Conservation (phyloP, 2,329 filamentous ascomycete genomes). For the Calonectria hongkongensis region DNA sequence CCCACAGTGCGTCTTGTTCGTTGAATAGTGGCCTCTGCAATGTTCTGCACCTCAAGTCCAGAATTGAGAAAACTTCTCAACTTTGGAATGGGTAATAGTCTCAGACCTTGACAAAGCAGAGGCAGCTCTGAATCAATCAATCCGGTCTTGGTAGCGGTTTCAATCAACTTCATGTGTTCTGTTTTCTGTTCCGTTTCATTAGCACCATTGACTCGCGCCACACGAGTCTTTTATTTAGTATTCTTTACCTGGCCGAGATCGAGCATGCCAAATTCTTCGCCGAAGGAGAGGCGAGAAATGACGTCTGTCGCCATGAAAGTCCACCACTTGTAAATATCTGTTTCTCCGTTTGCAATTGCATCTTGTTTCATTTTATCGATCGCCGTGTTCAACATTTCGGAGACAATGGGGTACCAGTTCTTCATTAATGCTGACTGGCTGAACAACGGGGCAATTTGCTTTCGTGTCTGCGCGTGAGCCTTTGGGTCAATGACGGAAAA, state of each 20-base stretch:
- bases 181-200: neutral
- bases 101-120: neutral
- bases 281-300: constrained; percentile 9
- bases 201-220: neutral
- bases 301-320: constrained; percentile 13
- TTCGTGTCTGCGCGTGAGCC: neutral
- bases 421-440: constrained; percentile 7
- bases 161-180: neutral
- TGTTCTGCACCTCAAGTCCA: neutral
- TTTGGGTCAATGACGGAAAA: constrained; percentile 18
- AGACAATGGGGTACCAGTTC: neutral
- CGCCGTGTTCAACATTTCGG: neutral
- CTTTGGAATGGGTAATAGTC: neutral
- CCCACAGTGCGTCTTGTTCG: constrained; percentile 1
- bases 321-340: constrained; percentile 14
- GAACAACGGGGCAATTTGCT: neutral
- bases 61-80: neutral
- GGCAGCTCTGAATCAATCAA: constrained; percentile 3
- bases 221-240: too few species aligned
- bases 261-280: constrained; percentile 12
- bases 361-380: constrained; percentile 8
- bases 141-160: neutral
- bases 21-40: neutral
- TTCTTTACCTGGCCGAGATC: neutral
- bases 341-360: neutral